Evolutionary conservation across 805 yeast species (phyloP).

Genomic region (Huiozyma naganishii): DNA sequence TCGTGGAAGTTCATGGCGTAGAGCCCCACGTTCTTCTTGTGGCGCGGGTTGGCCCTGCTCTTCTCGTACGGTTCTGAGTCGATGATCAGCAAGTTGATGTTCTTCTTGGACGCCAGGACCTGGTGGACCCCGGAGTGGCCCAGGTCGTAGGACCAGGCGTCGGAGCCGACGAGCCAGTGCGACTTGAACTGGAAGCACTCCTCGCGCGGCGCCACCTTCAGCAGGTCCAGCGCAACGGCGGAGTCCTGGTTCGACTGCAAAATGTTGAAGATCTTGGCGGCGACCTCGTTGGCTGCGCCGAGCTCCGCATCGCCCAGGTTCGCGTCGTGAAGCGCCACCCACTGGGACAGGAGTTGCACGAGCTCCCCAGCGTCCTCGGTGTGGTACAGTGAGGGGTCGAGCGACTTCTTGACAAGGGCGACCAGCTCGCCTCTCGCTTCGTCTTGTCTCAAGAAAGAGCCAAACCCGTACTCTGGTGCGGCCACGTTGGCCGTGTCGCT

Average conservation of each 20-base stretch:
- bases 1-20: conserved; percentile 90
- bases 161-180: conserved; percentile 86
- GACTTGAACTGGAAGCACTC: conserved; percentile 39
- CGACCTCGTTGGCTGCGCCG: conserved; percentile 25
- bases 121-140: conserved; percentile 89
- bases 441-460: conserved; percentile 51
- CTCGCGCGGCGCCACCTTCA: conserved; percentile 29
- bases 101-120: conserved; percentile 61
- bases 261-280: conserved; percentile 28
- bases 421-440: conserved; percentile 40
- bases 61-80: conserved; percentile 67
- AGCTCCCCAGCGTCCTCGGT: conserved; percentile 38
- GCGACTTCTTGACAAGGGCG: conserved; percentile 35
- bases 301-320: conserved; percentile 21
- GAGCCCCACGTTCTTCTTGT: conserved; percentile 76
- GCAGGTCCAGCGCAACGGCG: conserved; percentile 34
- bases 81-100: conserved; percentile 74
- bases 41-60: conserved; percentile 27
- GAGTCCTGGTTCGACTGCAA: conserved; percentile 33
- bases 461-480: conserved; percentile 83
- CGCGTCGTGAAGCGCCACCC: conserved; percentile 50
- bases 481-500: conserved; percentile 36
- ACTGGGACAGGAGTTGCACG: conserved; percentile 49
- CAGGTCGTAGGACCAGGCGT: conserved; percentile 88
- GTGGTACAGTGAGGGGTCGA: conserved; percentile 33